Conservation (phyloP, 306 rosid genomes). For the Cicer cuneatum region DNA sequence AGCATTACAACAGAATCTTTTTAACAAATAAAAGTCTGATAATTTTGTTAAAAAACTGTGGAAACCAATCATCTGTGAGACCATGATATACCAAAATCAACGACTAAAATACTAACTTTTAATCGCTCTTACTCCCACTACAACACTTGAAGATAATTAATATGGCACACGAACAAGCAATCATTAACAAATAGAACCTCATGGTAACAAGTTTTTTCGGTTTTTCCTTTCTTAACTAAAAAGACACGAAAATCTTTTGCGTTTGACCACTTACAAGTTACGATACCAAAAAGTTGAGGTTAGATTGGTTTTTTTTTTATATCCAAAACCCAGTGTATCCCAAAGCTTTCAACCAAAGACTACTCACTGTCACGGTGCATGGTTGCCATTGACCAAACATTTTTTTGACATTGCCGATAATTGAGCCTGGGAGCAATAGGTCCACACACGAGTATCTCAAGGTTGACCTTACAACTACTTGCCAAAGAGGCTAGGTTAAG, state of each 20-base stretch:
- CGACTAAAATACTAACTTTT: not conserved
- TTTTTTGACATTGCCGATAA: too few relatives aligned
- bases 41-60: not conserved
- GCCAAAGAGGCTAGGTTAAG: too few relatives aligned
- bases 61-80: not conserved
- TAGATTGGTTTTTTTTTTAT: not conserved
- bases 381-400: too few relatives aligned
- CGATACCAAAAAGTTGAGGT: slow-evolving; percentile 14
- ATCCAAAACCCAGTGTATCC: too few relatives aligned
- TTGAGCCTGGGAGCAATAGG: too few relatives aligned
- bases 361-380: too few relatives aligned
- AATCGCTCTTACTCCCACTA: not conserved
- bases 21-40: not conserved
- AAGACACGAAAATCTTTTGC: not conserved
- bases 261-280: not conserved
- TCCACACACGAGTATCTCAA: too few relatives aligned
- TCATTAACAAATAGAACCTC: slow-evolving; percentile 6
- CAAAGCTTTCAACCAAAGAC: too few relatives aligned
- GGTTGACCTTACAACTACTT: too few relatives aligned
- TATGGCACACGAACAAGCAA: not conserved
- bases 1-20: not conserved
- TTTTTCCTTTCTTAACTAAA: slow-evolving; percentile 11
- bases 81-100: not conserved
- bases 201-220: not conserved
- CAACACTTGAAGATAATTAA: slow-evolving; percentile 6